Percentiles rank a stretch among this genome's conserved stretches.
These are phyloP conservation scores for Lablab purpureus DNA, from an alignment of 306 rosid genomes.

Conservation along the genomic window DNA sequence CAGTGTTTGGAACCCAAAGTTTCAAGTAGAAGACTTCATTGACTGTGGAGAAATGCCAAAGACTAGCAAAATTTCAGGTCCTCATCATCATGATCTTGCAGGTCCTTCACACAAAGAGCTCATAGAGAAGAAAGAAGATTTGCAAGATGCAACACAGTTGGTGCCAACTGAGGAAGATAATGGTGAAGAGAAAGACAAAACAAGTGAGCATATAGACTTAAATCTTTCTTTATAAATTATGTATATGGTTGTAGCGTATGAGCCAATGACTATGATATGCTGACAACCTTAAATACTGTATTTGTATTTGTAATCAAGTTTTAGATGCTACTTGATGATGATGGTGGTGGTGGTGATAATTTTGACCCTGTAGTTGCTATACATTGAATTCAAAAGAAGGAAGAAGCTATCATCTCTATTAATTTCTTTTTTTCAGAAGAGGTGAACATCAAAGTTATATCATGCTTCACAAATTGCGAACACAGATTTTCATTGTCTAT, in stretches of 20 bases:
- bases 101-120: conserved; percentile 45
- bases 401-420: background rate
- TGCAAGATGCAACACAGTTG: background rate
- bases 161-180: background rate
- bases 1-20: conserved; percentile 71
- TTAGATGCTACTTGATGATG: conserved; percentile 13
- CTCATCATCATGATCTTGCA: background rate
- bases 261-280: background rate
- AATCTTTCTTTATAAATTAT: conserved; percentile 66
- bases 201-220: conserved; percentile 58
- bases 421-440: too few species aligned
- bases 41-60: conserved; percentile 36
- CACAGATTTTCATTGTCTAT: background rate
- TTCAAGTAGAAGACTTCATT: conserved; percentile 79
- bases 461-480: background rate
- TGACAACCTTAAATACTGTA: conserved; percentile 3
- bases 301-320: conserved; percentile 7
- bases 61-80: background rate
- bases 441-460: too few species aligned
- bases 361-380: background rate
- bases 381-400: background rate
- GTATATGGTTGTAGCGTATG: background rate
- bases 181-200: conserved; percentile 43
- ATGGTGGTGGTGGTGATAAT: background rate
- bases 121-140: conserved; percentile 26